A percentile compares a stretch with the other conserved stretches of the same genome.
phyloP scores from a whole-genome alignment of 2,329 filamentous ascomycete species.

The Penicillium hesseltinei region DNA sequence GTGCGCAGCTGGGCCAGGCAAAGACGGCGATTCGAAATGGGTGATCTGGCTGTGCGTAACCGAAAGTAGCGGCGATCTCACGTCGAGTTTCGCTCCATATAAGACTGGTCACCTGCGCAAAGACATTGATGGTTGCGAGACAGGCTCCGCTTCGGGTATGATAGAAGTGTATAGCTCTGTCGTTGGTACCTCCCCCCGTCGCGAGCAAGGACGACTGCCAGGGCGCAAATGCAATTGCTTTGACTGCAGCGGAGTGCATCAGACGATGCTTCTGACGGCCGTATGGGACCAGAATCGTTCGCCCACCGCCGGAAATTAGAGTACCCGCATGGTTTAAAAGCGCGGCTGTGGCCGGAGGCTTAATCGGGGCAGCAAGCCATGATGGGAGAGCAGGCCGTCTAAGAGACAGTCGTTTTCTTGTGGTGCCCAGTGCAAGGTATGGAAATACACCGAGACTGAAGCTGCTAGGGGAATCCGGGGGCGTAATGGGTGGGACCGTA shows the following conservation, averaged over 20 bases:
- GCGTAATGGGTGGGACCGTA: slow-evolving; percentile 9
- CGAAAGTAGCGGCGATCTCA: slow-evolving; percentile 91
- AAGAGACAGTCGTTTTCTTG: slow-evolving; percentile 23
- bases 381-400: slow-evolving; percentile 28
- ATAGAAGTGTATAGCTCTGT: slow-evolving; percentile 95
- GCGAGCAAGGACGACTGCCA: slow-evolving; percentile 87
- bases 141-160: slow-evolving; percentile 79
- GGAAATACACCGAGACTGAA: slow-evolving; percentile 22
- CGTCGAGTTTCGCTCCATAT: slow-evolving; percentile 83
- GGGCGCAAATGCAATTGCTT: slow-evolving; percentile 94
- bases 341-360: slow-evolving; percentile 16
- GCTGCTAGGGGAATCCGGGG: slow-evolving; percentile 10
- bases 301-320: slow-evolving; percentile 33
- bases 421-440: slow-evolving; percentile 19
- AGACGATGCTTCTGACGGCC: slow-evolving; percentile 69
- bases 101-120: slow-evolving; percentile 87
- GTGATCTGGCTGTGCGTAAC: slow-evolving; percentile 88
- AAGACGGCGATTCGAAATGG: slow-evolving; percentile 87
- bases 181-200: slow-evolving; percentile 88
- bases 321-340: slow-evolving; percentile 29
- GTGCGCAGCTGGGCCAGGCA: slow-evolving; percentile 86
- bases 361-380: slow-evolving; percentile 23
- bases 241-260: slow-evolving; percentile 82
- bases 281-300: slow-evolving; percentile 50
- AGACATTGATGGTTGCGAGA: slow-evolving; percentile 86